These are phyloP conservation scores for Leucocoprinus birnbaumii DNA, from an alignment of 768 basidiomycete species.

Conservation along the genomic window DNA sequence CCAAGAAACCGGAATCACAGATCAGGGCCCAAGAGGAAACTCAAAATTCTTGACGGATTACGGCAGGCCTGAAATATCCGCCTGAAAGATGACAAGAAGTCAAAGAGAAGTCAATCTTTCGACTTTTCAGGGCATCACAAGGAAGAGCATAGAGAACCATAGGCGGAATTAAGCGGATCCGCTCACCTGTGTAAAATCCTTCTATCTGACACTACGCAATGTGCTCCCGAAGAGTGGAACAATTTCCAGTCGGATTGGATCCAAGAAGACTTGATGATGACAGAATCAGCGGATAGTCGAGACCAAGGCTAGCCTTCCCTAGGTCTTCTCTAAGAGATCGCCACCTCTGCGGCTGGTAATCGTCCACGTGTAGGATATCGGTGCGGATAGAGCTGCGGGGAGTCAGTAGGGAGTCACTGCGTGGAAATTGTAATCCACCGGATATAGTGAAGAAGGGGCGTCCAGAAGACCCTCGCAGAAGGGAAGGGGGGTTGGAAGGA, in stretches of 20 bases:
- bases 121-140: not conserved
- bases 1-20: not conserved
- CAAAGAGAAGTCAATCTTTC: not conserved
- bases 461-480: not conserved
- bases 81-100: not conserved
- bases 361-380: slow-evolving; percentile 4
- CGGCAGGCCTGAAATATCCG: not conserved
- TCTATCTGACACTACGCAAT: not conserved
- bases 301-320: not conserved
- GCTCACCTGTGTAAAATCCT: not conserved
- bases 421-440: not conserved
- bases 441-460: not conserved
- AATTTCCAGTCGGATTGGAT: not conserved
- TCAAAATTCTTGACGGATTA: slow-evolving; percentile 1
- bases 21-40: not conserved
- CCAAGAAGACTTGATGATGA: too few species aligned
- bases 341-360: not conserved
- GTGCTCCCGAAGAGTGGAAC: too few species aligned
- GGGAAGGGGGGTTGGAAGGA: not conserved
- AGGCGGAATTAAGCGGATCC: not conserved
- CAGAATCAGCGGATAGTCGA: too few species aligned
- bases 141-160: not conserved
- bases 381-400: not conserved
- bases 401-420: not conserved
- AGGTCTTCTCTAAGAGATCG: slow-evolving; percentile 4